These are phyloP conservation scores for Syncephalastrum contaminatum DNA, from an alignment of 371 early-diverging fungal species.

Conservation along the genomic window DNA sequence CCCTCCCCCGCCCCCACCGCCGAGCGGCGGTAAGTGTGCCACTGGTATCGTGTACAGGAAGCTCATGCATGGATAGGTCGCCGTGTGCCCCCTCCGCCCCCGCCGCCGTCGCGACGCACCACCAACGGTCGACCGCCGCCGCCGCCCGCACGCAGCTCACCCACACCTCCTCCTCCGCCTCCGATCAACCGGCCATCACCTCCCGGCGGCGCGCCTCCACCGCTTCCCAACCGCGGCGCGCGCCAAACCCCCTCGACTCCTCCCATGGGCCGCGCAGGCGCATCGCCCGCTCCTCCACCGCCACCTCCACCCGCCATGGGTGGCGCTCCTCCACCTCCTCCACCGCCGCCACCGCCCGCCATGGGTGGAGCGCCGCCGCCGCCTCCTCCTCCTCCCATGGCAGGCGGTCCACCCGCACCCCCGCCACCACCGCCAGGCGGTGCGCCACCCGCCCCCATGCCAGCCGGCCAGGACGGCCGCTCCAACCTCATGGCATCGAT, in stretches of 20 bases:
- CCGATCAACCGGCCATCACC: slow-evolving; percentile 1
- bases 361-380: slow-evolving; percentile 23
- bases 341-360: slow-evolving; percentile 1
- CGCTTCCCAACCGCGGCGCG: slow-evolving; percentile 5
- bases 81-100: slow-evolving; percentile 19
- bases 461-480: slow-evolving; percentile 16
- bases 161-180: slow-evolving; percentile 5
- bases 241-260: slow-evolving; percentile 15
- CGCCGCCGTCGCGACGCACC: slow-evolving; percentile 14
- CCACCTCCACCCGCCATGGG: slow-evolving; percentile 9
- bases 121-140: slow-evolving; percentile 11
- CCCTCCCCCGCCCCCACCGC: slow-evolving; percentile 21
- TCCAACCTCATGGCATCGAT: slow-evolving; percentile 43
- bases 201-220: background rate
- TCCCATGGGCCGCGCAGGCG: background rate
- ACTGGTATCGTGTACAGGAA: too few relatives aligned
- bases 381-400: slow-evolving; percentile 20
- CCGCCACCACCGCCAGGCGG: slow-evolving; percentile 17
- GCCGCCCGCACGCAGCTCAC: slow-evolving; percentile 6
- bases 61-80: slow-evolving; percentile 13
- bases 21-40: slow-evolving; percentile 13
- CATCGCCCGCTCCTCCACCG: slow-evolving; percentile 5
- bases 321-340: slow-evolving; percentile 4
- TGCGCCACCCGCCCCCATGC: slow-evolving; percentile 13
- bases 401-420: slow-evolving; percentile 10